Evolutionary conservation across 73 alveolate genomes (phyloP).

Genomic region (Paramecium bursaria): DNA sequence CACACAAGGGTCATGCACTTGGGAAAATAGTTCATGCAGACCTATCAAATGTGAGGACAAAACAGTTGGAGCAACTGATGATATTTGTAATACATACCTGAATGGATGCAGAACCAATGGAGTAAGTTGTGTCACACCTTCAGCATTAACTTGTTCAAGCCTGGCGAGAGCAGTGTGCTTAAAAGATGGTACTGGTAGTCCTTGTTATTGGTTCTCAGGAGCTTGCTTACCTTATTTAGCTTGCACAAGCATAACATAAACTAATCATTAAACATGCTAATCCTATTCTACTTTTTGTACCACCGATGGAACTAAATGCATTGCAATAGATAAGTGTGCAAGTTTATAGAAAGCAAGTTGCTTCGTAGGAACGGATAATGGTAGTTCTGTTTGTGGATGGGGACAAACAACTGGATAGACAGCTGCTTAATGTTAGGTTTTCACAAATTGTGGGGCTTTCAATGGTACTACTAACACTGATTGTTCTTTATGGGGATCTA

Average conservation of each 20-base stretch:
- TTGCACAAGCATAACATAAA: conserved; percentile 1
- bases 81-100: neutral
- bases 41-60: conserved; percentile 4
- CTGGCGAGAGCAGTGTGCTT: no score
- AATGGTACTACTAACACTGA: conserved; percentile 17
- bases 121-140: neutral
- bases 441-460: neutral
- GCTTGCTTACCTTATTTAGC: conserved; percentile 16
- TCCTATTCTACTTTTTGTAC: conserved; percentile 7
- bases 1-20: conserved; percentile 14
- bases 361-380: no score
- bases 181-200: conserved; percentile 21
- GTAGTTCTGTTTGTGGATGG: no score
- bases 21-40: conserved; percentile 53
- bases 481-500: no score
- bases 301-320: conserved; percentile 49
- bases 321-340: neutral
- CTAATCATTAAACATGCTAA: neutral
- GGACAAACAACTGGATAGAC: neutral
- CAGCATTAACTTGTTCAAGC: neutral
- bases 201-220: conserved; percentile 35
- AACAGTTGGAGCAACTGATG: conserved; percentile 18
- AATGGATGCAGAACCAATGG: conserved; percentile 30
- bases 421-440: neutral
- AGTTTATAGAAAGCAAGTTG: no score